Conservation (phyloP, 1,139 yeast genomes). For the Saccharomyces hybrid region DNA sequence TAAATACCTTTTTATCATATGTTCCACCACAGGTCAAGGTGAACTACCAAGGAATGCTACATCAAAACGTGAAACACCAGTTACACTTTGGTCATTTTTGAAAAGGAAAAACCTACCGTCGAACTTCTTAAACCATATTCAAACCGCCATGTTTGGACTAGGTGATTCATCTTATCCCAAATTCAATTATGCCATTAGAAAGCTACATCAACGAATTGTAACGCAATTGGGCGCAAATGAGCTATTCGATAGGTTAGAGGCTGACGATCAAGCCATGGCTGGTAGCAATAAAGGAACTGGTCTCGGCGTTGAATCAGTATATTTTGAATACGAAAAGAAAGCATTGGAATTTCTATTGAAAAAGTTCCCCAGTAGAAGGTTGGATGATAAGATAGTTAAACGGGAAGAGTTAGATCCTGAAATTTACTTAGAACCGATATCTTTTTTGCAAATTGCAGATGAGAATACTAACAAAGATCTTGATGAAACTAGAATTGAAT, state of each 20-base stretch:
- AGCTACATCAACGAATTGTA: constrained; percentile 63
- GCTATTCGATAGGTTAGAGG: constrained; percentile 68
- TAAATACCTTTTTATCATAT: constrained; percentile 52
- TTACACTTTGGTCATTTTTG: constrained; percentile 61
- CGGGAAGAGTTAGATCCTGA: constrained; percentile 21
- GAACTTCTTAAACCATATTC: constrained; percentile 53
- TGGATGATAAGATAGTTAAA: constrained; percentile 8
- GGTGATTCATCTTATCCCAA: constrained; percentile 94
- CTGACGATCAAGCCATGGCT: constrained; percentile 59
- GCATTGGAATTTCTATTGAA: constrained; percentile 39
- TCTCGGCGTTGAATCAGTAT: constrained; percentile 73
- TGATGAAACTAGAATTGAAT: constrained; percentile 8
- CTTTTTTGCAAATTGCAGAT: constrained; percentile 14
- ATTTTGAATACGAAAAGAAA: constrained; percentile 60
- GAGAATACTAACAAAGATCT: not conserved
- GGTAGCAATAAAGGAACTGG: constrained; percentile 39
- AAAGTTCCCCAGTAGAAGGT: constrained; percentile 33
- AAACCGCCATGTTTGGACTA: constrained; percentile 71
- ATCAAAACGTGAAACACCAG: constrained; percentile 28
- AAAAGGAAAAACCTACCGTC: constrained; percentile 59
- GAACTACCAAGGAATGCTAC: constrained; percentile 73
- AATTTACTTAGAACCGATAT: constrained; percentile 25
- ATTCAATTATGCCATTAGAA: constrained; percentile 77
- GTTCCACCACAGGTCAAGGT: constrained; percentile 96
- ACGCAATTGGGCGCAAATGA: constrained; percentile 76